These are phyloP conservation scores for Ormosia emarginata DNA, from an alignment of 306 rosid species.

Conservation along the genomic window DNA sequence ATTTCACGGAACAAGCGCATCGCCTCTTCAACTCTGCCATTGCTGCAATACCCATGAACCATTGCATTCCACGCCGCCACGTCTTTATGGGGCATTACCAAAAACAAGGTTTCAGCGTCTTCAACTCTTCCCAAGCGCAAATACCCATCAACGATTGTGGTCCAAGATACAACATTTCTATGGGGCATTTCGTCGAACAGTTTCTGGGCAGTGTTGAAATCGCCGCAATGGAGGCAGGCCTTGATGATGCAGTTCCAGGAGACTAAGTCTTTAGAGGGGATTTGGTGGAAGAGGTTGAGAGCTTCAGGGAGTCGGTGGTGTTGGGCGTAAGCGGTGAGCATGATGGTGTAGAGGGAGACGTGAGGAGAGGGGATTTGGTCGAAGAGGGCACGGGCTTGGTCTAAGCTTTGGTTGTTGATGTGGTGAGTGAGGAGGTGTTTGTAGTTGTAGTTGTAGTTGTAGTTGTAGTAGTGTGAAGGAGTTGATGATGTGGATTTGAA, in stretches of 20 bases:
- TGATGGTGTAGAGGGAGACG: conserved; percentile 41
- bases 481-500: neutral
- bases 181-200: conserved; percentile 63
- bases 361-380: conserved; percentile 44
- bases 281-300: conserved; percentile 48
- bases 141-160: conserved; percentile 54
- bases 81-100: conserved; percentile 61
- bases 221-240: conserved; percentile 60
- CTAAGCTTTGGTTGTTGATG: conserved; percentile 41
- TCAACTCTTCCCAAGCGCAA: conserved; percentile 55
- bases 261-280: conserved; percentile 55
- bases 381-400: conserved; percentile 54
- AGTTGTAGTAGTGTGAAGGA: neutral
- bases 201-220: conserved; percentile 48
- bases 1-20: conserved; percentile 50
- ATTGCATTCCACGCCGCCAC: conserved; percentile 77
- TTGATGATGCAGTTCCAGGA: conserved; percentile 76
- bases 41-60: conserved; percentile 66
- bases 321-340: conserved; percentile 45
- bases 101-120: conserved; percentile 58
- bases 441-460: neutral
- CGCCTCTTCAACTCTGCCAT: conserved; percentile 66
- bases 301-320: conserved; percentile 50
- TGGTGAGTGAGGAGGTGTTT: conserved; percentile 35
- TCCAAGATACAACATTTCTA: conserved; percentile 71